phyloP scores from a whole-genome alignment of 2,329 filamentous ascomycete species.

The Cordyceps cateniannulata region DNA sequence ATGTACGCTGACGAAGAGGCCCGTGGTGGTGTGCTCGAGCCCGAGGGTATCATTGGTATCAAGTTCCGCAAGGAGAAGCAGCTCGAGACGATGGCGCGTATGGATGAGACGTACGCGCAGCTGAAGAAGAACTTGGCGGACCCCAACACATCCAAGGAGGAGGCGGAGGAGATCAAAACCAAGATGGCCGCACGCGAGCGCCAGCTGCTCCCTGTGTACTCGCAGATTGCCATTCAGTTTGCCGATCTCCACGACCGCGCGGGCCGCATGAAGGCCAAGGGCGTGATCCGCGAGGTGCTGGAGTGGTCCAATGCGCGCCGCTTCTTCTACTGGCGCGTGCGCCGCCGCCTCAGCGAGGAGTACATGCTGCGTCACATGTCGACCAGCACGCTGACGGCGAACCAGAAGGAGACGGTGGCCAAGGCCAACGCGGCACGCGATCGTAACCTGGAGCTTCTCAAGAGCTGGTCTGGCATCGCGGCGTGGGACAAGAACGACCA shows the following conservation, averaged over 20 bases:
- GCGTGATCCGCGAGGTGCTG: slow-evolving; percentile 76
- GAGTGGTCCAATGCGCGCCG: slow-evolving; percentile 84
- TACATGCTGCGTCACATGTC: slow-evolving; percentile 89
- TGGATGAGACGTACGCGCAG: slow-evolving; percentile 75
- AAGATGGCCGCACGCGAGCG: slow-evolving; percentile 83
- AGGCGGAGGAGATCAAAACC: slow-evolving; percentile 71
- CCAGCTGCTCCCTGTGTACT: slow-evolving; percentile 84
- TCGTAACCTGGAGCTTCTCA: slow-evolving; percentile 66
- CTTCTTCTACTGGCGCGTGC: slow-evolving; percentile 99
- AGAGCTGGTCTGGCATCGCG: slow-evolving; percentile 74
- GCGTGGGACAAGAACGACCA: slow-evolving; percentile 75
- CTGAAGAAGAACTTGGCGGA: slow-evolving; percentile 73
- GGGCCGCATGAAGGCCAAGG: slow-evolving; percentile 97
- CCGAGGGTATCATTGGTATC: slow-evolving; percentile 96
- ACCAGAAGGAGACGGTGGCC: slow-evolving; percentile 26
- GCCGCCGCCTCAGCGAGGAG: slow-evolving; percentile 94
- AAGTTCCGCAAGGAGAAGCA: slow-evolving; percentile 98
- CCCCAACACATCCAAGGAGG: slow-evolving; percentile 58
- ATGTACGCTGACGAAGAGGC: slow-evolving; percentile 98
- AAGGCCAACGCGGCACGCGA: slow-evolving; percentile 51
- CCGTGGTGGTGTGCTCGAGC: slow-evolving; percentile 94
- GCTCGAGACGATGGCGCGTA: slow-evolving; percentile 91
- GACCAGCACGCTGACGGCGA: slow-evolving; percentile 28
- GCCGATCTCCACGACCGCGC: slow-evolving; percentile 95
- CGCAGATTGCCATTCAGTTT: slow-evolving; percentile 93